phyloP scores from a whole-genome alignment of 2,329 filamentous ascomycete genomes.

The Fusarium sp. region DNA sequence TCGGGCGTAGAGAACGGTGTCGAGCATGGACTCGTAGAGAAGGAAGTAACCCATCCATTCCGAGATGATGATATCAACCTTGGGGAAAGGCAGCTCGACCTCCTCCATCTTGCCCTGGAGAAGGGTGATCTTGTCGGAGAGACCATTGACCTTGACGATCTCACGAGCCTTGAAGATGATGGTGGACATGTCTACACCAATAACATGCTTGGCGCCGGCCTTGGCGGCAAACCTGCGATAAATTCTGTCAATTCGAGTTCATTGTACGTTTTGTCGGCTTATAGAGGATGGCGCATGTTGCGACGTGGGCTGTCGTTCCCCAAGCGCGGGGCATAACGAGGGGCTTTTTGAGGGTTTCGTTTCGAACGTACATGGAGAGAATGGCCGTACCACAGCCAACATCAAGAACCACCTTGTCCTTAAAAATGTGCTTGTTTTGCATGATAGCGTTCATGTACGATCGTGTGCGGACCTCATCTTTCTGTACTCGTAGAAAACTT shows the following conservation, averaged over 20 bases:
- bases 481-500: constrained; percentile 64
- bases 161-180: constrained; percentile 99
- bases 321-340: constrained; percentile 35
- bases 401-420: constrained; percentile 87
- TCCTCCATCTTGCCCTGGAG: constrained; percentile 99
- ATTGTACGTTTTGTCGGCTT: not conserved
- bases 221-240: constrained; percentile 88
- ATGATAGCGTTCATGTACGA: constrained; percentile 98
- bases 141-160: constrained; percentile 92
- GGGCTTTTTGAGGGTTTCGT: constrained; percentile 19
- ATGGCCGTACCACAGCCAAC: constrained; percentile 98
- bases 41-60: constrained; percentile 99
- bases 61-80: constrained; percentile 99
- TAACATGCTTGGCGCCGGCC: constrained; percentile 97
- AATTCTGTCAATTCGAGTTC: constrained; percentile 19
- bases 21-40: constrained; percentile 98
- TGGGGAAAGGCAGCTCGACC: constrained; percentile 89
- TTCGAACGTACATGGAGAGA: constrained; percentile 86
- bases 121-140: constrained; percentile 95
- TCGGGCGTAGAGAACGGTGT: constrained; percentile 96
- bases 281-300: constrained; percentile 1
- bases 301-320: constrained; percentile 5
- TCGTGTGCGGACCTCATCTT: constrained; percentile 96
- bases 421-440: constrained; percentile 95
- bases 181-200: constrained; percentile 99